A percentile compares a stretch with the other conserved stretches of the same genome.
These are phyloP conservation scores for Torulaspora gathmanii DNA, from an alignment of 805 yeast genomes.

Conservation along the genomic window DNA sequence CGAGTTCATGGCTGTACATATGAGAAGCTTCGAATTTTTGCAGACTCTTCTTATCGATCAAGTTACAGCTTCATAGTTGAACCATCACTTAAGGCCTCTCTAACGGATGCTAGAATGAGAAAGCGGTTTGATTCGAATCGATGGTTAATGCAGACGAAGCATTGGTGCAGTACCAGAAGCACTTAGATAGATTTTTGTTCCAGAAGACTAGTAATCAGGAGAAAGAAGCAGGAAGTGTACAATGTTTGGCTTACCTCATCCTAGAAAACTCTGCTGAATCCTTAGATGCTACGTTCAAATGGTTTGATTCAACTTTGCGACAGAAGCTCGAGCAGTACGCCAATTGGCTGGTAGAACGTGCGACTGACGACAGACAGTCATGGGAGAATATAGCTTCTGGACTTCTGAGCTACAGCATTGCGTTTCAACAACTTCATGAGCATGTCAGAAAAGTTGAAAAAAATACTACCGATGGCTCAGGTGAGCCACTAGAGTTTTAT, in stretches of 20 bases:
- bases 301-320: not conserved
- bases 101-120: not conserved
- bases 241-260: not conserved
- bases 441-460: constrained; percentile 2
- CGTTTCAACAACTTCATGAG: constrained; percentile 1
- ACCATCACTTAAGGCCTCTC: no score
- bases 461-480: not conserved
- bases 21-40: not conserved
- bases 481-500: not conserved
- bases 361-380: not conserved
- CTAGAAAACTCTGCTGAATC: not conserved
- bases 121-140: not conserved
- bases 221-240: not conserved
- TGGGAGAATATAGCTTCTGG: constrained; percentile 5
- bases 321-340: not conserved
- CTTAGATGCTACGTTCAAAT: not conserved
- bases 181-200: not conserved
- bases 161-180: not conserved
- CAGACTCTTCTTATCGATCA: not conserved
- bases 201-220: not conserved
- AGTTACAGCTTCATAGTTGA: not conserved
- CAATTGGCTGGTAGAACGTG: not conserved
- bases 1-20: not conserved
- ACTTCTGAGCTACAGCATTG: constrained; percentile 3
- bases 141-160: not conserved